Evolutionary conservation across 345 rosid species (phyloP), one percentile per base, ranked within the genome.

Genomic region (Rhodamnia rubescens): DNA sequence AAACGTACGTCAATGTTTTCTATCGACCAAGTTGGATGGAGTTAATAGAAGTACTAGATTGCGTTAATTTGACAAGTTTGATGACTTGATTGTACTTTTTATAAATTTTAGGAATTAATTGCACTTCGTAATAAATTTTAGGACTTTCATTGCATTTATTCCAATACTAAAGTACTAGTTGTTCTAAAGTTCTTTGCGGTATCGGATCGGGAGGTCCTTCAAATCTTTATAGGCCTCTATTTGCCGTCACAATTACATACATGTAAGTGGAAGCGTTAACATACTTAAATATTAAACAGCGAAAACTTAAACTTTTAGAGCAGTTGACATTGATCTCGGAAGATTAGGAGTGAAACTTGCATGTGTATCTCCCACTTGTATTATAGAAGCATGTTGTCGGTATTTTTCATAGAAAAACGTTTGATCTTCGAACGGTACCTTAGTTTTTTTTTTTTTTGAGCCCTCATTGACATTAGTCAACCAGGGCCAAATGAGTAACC

Each of bases 91-190:
- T 52, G 18, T 18, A 52, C 6, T 52, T 52, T 50, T 50, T 11
- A 4, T 10, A 50, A 50, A 4, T 50, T n/a, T 27, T 58, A 58
- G 0, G 36, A 58, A 1, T n/a, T 12, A 1, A 6, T n/a, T 59
- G 4, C 0, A 13, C 0, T 59, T n/a, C 13, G 8, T n/a, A 1
- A 59, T 4, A 13, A 6, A 10, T 27, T 59, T 13, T 7, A 0
- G 2, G 5, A 59, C 0, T 59, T 61, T 0, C 8, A 1, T 1
- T 27, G 0, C 5, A 27, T 0, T 61, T 29, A 61, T 61, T 5
- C 0, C 11, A 3, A 61, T 29, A 61, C 14, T 27, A 29, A 61
- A 47, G 11, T 47, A 47, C 11, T 11, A 8, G 8, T 8, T 47
- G 2, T 47, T 47, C 50, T 7, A 1, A 47, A 47, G 50, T 9